These are phyloP conservation scores for Boletus subparvulus DNA, from an alignment of 768 basidiomycete genomes.

Conservation along the genomic window DNA sequence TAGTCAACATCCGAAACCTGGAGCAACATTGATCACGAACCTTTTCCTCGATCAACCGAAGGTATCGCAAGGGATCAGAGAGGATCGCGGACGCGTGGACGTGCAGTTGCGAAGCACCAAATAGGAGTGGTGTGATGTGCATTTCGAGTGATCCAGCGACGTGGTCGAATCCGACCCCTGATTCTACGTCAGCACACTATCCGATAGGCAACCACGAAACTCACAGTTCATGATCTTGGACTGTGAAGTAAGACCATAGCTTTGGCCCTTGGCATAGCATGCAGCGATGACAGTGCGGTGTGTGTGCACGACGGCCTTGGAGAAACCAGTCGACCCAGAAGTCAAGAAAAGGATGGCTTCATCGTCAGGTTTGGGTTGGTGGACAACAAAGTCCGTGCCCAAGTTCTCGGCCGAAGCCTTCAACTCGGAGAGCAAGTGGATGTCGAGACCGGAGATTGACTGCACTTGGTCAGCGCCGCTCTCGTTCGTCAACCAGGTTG, in stretches of 20 bases:
- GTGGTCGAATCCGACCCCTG: conserved; percentile 47
- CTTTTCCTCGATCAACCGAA: conserved; percentile 37
- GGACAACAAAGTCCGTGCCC: no score
- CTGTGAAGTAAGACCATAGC: no score
- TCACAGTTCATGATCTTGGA: no score
- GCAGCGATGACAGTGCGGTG: no score
- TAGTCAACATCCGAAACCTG: neutral
- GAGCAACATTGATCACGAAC: conserved; percentile 21
- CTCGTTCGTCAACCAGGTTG: conserved; percentile 34
- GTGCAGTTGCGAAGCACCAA: conserved; percentile 25
- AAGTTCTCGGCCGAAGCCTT: no score
- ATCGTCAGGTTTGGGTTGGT: no score
- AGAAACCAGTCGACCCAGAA: no score
- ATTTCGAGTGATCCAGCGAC: conserved; percentile 45
- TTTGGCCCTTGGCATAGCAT: no score
- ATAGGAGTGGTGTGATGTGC: conserved; percentile 38
- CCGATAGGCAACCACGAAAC: neutral
- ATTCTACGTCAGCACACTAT: neutral
- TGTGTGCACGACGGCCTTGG: no score
- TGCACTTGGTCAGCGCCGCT: conserved; percentile 25
- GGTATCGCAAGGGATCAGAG: conserved; percentile 21
- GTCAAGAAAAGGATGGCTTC: no score
- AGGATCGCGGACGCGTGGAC: conserved; percentile 22
- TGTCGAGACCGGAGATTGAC: conserved; percentile 24
- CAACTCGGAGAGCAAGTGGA: conserved; percentile 27